Evolutionary conservation across 345 rosid species (phyloP), one percentile per base, ranked within the genome.

Genomic region (Euphorbia peplus): DNA sequence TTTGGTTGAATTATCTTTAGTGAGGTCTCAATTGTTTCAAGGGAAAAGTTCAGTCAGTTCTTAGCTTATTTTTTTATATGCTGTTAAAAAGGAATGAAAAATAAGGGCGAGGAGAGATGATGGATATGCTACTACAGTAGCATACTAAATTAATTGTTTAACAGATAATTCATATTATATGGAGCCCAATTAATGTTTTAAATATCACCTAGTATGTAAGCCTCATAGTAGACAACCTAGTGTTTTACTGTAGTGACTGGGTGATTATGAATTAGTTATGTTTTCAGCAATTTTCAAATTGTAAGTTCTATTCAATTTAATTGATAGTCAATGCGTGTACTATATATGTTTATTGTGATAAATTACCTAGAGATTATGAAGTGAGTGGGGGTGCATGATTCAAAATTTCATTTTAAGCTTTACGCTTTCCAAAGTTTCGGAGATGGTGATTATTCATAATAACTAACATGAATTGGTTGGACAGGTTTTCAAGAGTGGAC

Each of bases 401-500:
- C 9, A 30, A 16, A 11, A 10, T 16, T 30, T 18, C 37, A 47
- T 28, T 60, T 60, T 8, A 53, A 8, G 39, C 39, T 39, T 1
- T 35, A 3, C 26, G 15, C 37, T 29, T 37, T 39, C 47, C 15
- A 25, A 29, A n/a, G 56, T 51, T 68, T 41, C 47, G 55, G 11
- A 61, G 18, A 30, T 54, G 25, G 51, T 58, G 57, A 24, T 58
- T 5, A 13, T 62, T 44, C 28, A n/a, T 56, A 35, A 50, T 30
- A 32, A 59, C 73, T 74, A 69, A 63, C 32, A 51, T 42, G 50
- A 19, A 44, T 25, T 68, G 26, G 51, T 60, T 70, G 80, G 68
- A 41, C 88, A 93, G 98, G 96, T 93, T 75, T 91, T 86, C 82
- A 93, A 89, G 90, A 93, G 95, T 70, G 98, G 98, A 69, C 97